Evolutionary conservation across 176 grass and related monocot species (phyloP), one percentile per base, ranked within the genome.

Genomic region (Carex kokanica): DNA sequence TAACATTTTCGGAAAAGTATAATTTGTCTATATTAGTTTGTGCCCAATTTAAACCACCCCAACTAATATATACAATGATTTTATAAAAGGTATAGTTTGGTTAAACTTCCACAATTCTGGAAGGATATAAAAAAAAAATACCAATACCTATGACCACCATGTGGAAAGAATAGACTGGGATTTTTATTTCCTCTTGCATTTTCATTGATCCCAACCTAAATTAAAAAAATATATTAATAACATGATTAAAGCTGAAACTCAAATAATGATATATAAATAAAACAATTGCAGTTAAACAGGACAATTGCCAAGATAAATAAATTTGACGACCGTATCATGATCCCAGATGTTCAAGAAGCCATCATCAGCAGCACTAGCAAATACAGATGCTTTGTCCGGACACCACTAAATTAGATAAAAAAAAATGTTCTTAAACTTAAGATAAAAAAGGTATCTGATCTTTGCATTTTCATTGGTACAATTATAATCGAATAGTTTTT

Each of bases 311-410:
- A 29, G 23, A 47, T 75, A 75, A 54, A 53, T 53, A 29, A 17
- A 54, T 75, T 75, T 60, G 7, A 54, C 38, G 86, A 99, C 96
- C 93, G 95, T 93, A 21, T 95, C 13, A n/a, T 95, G 83, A 74
- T 95, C 96, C 93, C 96, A 95, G 40, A 99, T 84, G 13, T 93
- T 95, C 66, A 1, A 49, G 17, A n/a, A 49, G 51, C 93, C 93
- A 87, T 99, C 96, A 83, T 95, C 93, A 0, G 91, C 91, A 63
- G 93, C 85, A 88, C 91, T 95, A 90, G 87, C 91, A 88, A 99
- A 99, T 78, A 95, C 91, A 91, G 93, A 95, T 89, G 93, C 83
- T 84, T 73, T 99, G 80, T 95, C 91, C 72, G 96, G 96, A 83
- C 88, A 99, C 96, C 96, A 99, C 96, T 99, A 86, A 13, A 90